phyloP scores from a whole-genome alignment of 345 rosid species.

The Excoecaria agallocha region DNA sequence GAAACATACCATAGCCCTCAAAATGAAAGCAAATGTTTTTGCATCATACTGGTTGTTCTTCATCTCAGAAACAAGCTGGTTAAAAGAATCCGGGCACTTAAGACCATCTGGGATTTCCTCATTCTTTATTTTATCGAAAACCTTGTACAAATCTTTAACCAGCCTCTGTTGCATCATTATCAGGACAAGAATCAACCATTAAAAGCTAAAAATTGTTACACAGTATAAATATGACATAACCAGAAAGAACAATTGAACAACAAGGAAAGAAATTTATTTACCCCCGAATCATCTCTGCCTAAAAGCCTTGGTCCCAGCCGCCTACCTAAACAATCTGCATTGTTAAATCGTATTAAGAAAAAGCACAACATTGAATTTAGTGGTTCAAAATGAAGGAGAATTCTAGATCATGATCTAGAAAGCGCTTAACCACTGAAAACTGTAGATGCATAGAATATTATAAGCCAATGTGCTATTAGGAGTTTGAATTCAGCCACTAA shows the following conservation, averaged over 20 bases:
- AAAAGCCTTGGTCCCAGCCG: conserved; percentile 96
- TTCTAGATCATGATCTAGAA: neutral
- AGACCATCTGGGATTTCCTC: conserved; percentile 82
- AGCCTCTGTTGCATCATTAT: conserved; percentile 61
- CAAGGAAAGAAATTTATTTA: conserved; percentile 34
- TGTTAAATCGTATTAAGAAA: conserved; percentile 20
- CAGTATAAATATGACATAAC: neutral
- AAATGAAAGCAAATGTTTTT: conserved; percentile 66
- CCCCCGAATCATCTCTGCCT: conserved; percentile 93
- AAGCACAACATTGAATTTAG: conserved; percentile 21
- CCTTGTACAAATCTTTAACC: conserved; percentile 77
- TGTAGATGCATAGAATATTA: neutral
- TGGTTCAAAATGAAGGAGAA: conserved; percentile 7
- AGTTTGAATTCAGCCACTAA: neutral
- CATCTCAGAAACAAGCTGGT: conserved; percentile 83
- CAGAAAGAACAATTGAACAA: neutral
- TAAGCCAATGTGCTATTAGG: neutral
- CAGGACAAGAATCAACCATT: conserved; percentile 8
- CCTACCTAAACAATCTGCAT: conserved; percentile 96
- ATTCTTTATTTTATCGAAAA: conserved; percentile 75
- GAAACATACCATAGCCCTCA: conserved; percentile 84
- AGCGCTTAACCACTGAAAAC: neutral
- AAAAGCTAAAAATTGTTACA: no score
- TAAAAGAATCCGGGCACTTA: conserved; percentile 82
- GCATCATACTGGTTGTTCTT: conserved; percentile 86